phyloP scores from a whole-genome alignment of 495 filamentous ascomycete species.

The Daldinia loculata region DNA sequence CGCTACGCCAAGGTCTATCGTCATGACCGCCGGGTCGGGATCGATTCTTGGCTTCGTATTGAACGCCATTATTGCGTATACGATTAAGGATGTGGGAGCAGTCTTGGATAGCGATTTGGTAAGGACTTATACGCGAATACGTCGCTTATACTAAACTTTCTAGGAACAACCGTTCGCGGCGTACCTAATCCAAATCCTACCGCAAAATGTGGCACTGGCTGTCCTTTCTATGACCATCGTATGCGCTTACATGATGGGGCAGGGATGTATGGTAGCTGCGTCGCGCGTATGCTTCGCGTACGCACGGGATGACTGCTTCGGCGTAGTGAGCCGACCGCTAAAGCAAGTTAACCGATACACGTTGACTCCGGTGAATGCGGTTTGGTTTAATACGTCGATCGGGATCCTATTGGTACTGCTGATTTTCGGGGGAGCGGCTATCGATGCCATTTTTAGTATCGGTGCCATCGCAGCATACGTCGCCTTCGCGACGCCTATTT shows the following conservation, averaged over 20 bases:
- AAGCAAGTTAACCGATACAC: conserved; percentile 73
- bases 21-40: conserved; percentile 73
- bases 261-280: conserved; percentile 84
- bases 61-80: conserved; percentile 83
- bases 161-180: conserved; percentile 78
- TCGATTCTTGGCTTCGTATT: conserved; percentile 78
- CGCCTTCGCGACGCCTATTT: conserved; percentile 78
- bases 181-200: conserved; percentile 75
- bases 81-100: conserved; percentile 70
- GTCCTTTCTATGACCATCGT: conserved; percentile 76
- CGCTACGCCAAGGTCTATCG: conserved; percentile 79
- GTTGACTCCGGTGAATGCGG: conserved; percentile 79
- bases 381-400: conserved; percentile 74
- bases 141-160: neutral
- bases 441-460: conserved; percentile 79
- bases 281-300: conserved; percentile 83
- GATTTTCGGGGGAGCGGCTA: conserved; percentile 73
- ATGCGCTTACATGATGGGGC: conserved; percentile 82
- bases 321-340: conserved; percentile 65
- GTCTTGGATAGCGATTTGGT: conserved; percentile 67
- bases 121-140: neutral
- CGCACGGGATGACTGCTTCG: conserved; percentile 81
- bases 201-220: conserved; percentile 69
- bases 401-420: conserved; percentile 72
- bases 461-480: conserved; percentile 78